Evolutionary conservation across 2,329 filamentous ascomycete species (phyloP).

Genomic region (Polytolypa hystricis): DNA sequence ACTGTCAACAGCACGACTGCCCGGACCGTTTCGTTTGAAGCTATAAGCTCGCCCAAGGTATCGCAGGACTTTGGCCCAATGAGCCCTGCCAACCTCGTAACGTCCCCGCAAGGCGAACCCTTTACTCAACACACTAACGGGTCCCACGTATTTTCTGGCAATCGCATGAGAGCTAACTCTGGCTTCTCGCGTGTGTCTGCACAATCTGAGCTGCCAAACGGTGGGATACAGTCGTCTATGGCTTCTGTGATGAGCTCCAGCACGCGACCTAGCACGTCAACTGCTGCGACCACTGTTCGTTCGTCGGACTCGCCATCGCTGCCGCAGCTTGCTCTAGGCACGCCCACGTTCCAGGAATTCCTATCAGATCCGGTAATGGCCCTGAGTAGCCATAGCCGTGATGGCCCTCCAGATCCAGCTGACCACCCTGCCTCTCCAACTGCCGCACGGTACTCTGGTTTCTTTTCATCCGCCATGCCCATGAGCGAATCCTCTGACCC

Average conservation of each 20-base stretch:
- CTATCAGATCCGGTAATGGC: slow-evolving; percentile 22
- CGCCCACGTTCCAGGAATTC: slow-evolving; percentile 33
- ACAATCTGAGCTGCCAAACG: slow-evolving; percentile 42
- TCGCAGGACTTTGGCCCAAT: slow-evolving; percentile 58
- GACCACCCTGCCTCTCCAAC: slow-evolving; percentile 27
- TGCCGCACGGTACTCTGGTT: slow-evolving; percentile 53
- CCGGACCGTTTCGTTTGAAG: slow-evolving; percentile 50
- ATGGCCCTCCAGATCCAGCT: slow-evolving; percentile 17
- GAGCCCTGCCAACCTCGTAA: slow-evolving; percentile 46
- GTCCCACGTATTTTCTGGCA: slow-evolving; percentile 18
- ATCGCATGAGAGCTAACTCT: slow-evolving; percentile 46
- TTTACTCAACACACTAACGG: slow-evolving; percentile 18
- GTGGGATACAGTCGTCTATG: slow-evolving; percentile 39
- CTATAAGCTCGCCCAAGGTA: slow-evolving; percentile 42
- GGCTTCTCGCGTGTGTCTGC: slow-evolving; percentile 42
- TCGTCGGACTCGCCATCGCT: slow-evolving; percentile 24
- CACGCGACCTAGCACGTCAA: slow-evolving; percentile 37
- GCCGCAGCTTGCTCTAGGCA: slow-evolving; percentile 35
- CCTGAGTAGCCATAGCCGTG: slow-evolving; percentile 11
- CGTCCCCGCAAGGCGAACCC: slow-evolving; percentile 42
- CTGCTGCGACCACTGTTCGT: slow-evolving; percentile 6
- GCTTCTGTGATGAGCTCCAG: slow-evolving; percentile 39
- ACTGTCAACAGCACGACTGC: slow-evolving; percentile 37
- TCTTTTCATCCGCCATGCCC: slow-evolving; percentile 82
- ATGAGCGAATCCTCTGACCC: slow-evolving; percentile 51